Base-by-base conservation (phyloP, 1,284 basidiomycete genomes). In the Trichosporon sp. region DNA sequence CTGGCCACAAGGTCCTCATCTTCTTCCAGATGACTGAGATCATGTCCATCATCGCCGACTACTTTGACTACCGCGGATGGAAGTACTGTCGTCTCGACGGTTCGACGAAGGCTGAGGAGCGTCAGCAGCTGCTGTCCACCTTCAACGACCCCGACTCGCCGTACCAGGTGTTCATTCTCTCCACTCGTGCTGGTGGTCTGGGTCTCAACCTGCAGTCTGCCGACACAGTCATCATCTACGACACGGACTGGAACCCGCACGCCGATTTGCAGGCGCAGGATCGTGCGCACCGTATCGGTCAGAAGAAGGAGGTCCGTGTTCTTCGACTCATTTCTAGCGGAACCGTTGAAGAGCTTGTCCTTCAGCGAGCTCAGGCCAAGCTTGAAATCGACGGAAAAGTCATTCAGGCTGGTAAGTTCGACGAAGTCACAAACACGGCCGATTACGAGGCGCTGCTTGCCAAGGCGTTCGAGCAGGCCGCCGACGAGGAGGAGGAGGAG, bases 21-120 rank as follows among this genome's bases (percentile, higher is more conserved):
- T 98, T 98, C 87, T 98, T 98, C 89, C 95, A 99, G 81, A 98
- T 98, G 95, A 98, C 95, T 8, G 88, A 94, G 74, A 94, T 98
- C 77, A 98, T 99, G 95, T 94, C 97, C 72, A 97, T 99, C 78
- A 95, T 99, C 87, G 94, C 96, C 77, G 96, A 99, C 78, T 99
- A 97, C 78, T 83, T 98, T 77, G 91, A 91, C 76, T 90, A 89
- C 84, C 88, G 90, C 82, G 86, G 87, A 19, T 94, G 88, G 86
- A 90, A 92, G 76, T 91, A 95, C 80, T 88, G 98, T 60, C 92
- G 96, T 71, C 85, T 99, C 25, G 96, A 99, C 80, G 96, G 96
- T 84, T 90, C 91, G 14, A 99, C 96, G 44, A 98, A 98, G 84
- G 95, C 95, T 14, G 96, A 99, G 64, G 95, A 98, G 74, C 93